phyloP scores from a whole-genome alignment of 345 rosid genomes.

The Crucihimalaya himalaica region DNA sequence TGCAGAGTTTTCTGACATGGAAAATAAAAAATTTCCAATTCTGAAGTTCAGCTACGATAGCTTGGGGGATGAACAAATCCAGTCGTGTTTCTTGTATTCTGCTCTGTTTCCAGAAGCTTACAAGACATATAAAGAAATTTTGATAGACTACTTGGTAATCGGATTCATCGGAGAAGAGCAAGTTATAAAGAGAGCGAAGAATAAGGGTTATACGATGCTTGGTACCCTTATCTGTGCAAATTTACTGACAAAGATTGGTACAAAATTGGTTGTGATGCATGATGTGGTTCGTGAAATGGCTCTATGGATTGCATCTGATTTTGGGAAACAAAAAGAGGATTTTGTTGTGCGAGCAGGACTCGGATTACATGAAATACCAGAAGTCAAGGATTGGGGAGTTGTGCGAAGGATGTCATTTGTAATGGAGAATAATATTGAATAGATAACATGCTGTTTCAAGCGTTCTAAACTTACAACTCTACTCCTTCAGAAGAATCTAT shows the following conservation, averaged over 20 bases:
- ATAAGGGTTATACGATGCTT: neutral
- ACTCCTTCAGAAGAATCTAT: neutral
- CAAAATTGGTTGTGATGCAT: neutral
- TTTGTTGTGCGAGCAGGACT: neutral
- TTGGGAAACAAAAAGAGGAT: constrained; percentile 12
- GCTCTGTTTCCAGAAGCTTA: neutral
- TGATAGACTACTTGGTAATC: neutral
- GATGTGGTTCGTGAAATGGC: neutral
- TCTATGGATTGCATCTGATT: neutral
- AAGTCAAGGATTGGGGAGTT: neutral
- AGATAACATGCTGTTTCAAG: neutral
- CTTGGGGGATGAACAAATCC: neutral
- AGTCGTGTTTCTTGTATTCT: neutral
- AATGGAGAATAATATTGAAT: constrained; percentile 21
- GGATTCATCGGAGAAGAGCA: neutral
- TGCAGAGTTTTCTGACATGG: constrained; percentile 16
- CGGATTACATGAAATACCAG: neutral
- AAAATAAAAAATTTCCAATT: constrained; percentile 28
- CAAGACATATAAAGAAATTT: neutral
- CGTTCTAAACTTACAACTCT: constrained; percentile 31
- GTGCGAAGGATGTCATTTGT: constrained; percentile 24
- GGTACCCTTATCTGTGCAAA: neutral
- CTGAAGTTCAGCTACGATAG: constrained; percentile 29
- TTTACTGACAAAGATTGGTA: neutral
- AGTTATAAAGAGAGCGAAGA: neutral